Base-by-base conservation (phyloP, 179 eudicot genomes). In the Dionaea muscipula region DNA sequence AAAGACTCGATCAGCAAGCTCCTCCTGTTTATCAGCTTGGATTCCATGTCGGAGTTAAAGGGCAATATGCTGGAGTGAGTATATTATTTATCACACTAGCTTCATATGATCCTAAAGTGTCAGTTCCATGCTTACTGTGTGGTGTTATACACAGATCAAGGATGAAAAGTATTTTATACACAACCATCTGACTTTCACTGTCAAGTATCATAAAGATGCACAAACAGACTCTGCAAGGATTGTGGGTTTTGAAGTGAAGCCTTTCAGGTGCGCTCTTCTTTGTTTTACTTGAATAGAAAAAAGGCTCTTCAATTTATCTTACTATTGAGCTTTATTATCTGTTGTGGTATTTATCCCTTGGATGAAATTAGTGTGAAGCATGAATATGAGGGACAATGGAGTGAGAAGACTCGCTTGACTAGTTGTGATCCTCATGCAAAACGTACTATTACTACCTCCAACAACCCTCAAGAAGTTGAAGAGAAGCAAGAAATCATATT, bases 21-120 rank as follows among this genome's bases (percentile, higher is more conserved):
- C 77, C 85, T 65, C 81, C 79, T 12, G 63, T 75, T 11, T 84
- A 81, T 62, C 82, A 77, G 73, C 84, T 73, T 44, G 94, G 94
- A 23, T 80, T 56, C 63, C 74, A 73, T 68, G 84, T 80, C 58
- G 94, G 89, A 13, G 72, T 78, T 19, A 85, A 75, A 71, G 94
- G 80, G 12, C 75, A 73, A 38, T 76, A 85, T 57, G 64, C 77
- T 58, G 89, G 86, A 45, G 94, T 85, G 74, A 82, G 94, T 74
- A 54, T 22, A 35, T 21, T 41, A 2, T 21, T 23, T 26, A 41
- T 4, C 12, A 14, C 16, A 16, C 6, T n/a, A 25, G 17, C 17
- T 25, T 31, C 36, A 56, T 43, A 19, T 45, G 26, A 21, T 12
- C 4, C 19, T 15, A 17, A 17, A 5, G 3, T 15, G 7, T 17